Base-by-base conservation (phyloP, 208 protist species). In the Trypanosoma conorhini region DNA sequence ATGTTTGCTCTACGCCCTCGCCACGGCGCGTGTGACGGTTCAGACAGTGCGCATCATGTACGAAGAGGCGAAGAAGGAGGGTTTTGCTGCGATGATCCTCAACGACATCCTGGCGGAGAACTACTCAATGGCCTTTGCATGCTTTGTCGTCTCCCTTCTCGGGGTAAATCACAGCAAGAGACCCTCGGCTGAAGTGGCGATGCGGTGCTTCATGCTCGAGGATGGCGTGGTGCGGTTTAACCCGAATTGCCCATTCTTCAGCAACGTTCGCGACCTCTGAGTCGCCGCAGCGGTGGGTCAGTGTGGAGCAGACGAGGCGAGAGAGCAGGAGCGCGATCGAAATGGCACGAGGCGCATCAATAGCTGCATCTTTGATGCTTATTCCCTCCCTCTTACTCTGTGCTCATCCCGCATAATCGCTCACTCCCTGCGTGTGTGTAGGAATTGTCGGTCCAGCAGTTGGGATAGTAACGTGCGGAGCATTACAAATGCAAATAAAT, bases 1-100 rank as follows among this genome's bases (percentile, higher is more conserved):
- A n/a, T 96, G 91, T 68, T 81, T 94, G 13, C 77, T 96, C 13
- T 96, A 96, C 69, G 86, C 88, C 7, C 74, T 94, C 10, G 91
- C 91, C 15, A 93, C 88, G 24, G 74, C 79, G 0, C 84, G 88
- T 19, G 62, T 96, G 24, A 81, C 82, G 3, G 60, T 79, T 9
- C 65, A 65, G 0, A 88, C 55, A 7, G 87, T 93, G 26, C 82
- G 88, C 28, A 78, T 93, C 33, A 94, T 96, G 88, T 91, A 81
- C 19, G 72, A 85, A 38, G 91, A 96, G 61, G 83, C 88, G 10
- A 79, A 73, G 33, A 70, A 69, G 0, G 70, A 85, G 50, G 85
- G 82, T 5, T 94, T 94, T 58, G 85, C 86, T 3, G 80, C 77
- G 26, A 87, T 84, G 67, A 71, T 95, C 30, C 55, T 92, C 24